Base-by-base conservation (phyloP, 352 stramenopile genomes). In the Pythium pectinolyticum region DNA sequence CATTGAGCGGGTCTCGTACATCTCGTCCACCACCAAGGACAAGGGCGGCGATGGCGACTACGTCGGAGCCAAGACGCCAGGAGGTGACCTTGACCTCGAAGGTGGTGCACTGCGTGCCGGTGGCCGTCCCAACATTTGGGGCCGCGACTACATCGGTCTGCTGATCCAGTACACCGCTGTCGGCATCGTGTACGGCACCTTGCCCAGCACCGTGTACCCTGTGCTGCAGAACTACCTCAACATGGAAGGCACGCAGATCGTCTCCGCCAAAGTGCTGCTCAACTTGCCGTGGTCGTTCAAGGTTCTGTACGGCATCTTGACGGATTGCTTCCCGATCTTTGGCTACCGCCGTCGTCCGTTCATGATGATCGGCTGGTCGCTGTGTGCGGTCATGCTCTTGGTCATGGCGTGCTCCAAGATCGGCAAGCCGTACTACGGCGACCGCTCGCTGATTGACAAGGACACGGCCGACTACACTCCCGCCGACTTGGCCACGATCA, bases 231-330 rank as follows among this genome's bases (percentile, higher is more conserved):
- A 75, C 50, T 89, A 86, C 65, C 68, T 86, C 40, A 75, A 86
- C 55, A 82, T 78, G 63, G 75, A 71, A 25, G 77, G 74, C 31
- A 62, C 74, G 22, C 67, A 83, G 53, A 61, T 78, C 10, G 66
- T 81, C 22, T 74, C 79, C 31, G 79, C 79, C n/a, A 68, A 68
- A 27, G 70, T 74, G 43, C 70, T 88, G 1, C 58, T 86, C 19
- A 55, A 67, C 9, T 46, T 89, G 11, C 75, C 77, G 5, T 89
- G 80, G 80, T 86, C 73, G 51, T 84, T 87, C 65, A 89, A 84
- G 50, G 69, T 78, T n/a, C 73, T 86, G 51, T 80, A 81, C 65
- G 75, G 74, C n/a, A 67, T 86, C 35, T 41, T 80, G 28, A 80
- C 75, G 2, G 75, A 86, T 40, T 63, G 56, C 56, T 19, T 56